Percentiles rank a stretch among this genome's conserved stretches.
phyloP scores from a whole-genome alignment of 73 alveolate genomes.

The Paraurostyla sp. region DNA sequence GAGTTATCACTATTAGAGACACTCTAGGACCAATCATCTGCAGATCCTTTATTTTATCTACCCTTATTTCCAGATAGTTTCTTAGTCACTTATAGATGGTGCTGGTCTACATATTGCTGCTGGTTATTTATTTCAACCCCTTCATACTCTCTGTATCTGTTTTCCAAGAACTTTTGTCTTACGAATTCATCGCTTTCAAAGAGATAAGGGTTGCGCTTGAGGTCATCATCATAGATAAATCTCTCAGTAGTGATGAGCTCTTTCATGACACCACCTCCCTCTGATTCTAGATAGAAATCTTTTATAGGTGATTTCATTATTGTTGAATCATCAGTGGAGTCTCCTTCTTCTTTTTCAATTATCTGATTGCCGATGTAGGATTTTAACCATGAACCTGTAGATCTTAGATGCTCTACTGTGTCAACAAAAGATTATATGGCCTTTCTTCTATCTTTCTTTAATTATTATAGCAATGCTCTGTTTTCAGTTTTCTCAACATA shows the following conservation, averaged over 20 bases:
- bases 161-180: slow-evolving; percentile 36
- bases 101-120: not conserved
- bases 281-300: not conserved
- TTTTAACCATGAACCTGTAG: slow-evolving; percentile 19
- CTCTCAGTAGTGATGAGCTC: slow-evolving; percentile 36
- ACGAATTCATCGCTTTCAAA: slow-evolving; percentile 49
- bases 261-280: not conserved
- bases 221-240: slow-evolving; percentile 38
- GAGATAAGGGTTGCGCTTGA: slow-evolving; percentile 23
- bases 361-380: slow-evolving; percentile 46
- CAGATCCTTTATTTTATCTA: not conserved
- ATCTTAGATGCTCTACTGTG: not conserved
- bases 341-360: slow-evolving; percentile 2
- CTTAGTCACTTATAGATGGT: not conserved
- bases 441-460: slow-evolving; percentile 35
- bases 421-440: not conserved
- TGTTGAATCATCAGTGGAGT: slow-evolving; percentile 3
- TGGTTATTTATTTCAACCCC: not conserved
- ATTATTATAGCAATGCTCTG: not conserved
- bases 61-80: not conserved
- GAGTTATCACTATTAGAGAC: not conserved
- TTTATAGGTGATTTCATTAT: slow-evolving; percentile 37
- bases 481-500: slow-evolving; percentile 36
- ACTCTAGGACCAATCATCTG: too few species aligned
- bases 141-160: not conserved